Percentiles rank a stretch among this genome's conserved stretches.
These are phyloP conservation scores for Diplogelasinospora grovesii DNA, from an alignment of 495 filamentous ascomycete species.

Conservation along the genomic window DNA sequence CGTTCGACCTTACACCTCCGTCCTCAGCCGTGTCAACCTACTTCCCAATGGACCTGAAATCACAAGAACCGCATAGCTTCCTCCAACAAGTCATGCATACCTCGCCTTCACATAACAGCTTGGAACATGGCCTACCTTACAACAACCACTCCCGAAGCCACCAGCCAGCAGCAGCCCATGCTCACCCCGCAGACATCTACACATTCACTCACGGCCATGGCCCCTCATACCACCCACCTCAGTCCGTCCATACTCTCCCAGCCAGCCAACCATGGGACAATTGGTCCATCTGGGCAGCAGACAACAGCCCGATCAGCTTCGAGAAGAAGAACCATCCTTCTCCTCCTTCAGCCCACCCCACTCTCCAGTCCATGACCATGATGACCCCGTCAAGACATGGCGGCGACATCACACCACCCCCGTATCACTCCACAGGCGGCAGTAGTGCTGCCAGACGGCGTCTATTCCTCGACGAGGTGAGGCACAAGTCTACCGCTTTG, in stretches of 20 bases:
- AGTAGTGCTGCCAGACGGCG: slow-evolving; percentile 4
- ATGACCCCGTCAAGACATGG: too few species aligned
- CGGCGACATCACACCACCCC: too few species aligned
- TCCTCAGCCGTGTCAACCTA: slow-evolving; percentile 29
- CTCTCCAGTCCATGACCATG: slow-evolving; percentile 4
- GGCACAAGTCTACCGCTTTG: slow-evolving; percentile 28
- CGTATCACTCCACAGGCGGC: too few species aligned
- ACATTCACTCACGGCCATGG: slow-evolving; percentile 9
- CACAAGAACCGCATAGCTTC: too few species aligned
- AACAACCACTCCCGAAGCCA: too few species aligned
- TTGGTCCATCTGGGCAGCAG: slow-evolving; percentile 12
- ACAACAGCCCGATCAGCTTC: slow-evolving; percentile 20
- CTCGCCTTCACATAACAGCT: too few species aligned
- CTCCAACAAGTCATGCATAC: too few species aligned
- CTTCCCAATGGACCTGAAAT: slow-evolving; percentile 24
- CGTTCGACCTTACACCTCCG: slow-evolving; percentile 30
- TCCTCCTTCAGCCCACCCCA: not conserved
- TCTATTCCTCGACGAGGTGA: slow-evolving; percentile 22
- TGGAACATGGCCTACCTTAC: too few species aligned
- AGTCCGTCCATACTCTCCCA: slow-evolving; percentile 3
- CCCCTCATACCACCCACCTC: slow-evolving; percentile 4
- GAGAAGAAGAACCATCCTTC: slow-evolving; percentile 3
- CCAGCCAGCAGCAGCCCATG: slow-evolving; percentile 9
- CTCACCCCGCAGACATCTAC: slow-evolving; percentile 13
- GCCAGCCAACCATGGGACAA: slow-evolving; percentile 4